Evolutionary conservation across 257 asterid genomes (phyloP), one percentile per base, ranked within the genome.

Genomic region (Cordia subcordata): DNA sequence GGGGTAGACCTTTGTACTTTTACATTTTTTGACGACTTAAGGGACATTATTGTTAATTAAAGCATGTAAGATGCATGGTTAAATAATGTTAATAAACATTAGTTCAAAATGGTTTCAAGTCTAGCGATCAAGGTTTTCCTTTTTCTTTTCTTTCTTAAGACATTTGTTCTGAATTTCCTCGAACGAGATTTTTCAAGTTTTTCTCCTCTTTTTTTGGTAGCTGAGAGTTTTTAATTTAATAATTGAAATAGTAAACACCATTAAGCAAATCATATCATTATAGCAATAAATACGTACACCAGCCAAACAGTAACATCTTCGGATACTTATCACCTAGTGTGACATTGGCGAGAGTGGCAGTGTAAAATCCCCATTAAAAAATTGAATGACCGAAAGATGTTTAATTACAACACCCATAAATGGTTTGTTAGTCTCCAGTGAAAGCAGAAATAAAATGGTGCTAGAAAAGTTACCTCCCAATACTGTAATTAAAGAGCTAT

Each of bases 401-500:
- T 64, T 64, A 5, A 0, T 16, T 12, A 69, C 64, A 65, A 62
- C 55, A 63, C 62, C 57, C 23, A 72, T 57, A 60, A 59, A 74
- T 62, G 55, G 68, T 72, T 72, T 61, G 59, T 66, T 64, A 57
- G 61, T 71, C 63, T 46, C 55, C 35, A 62, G 39, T 47, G 63
- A 50, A 35, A 63, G 67, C 81, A 77, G 77, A 72, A 62, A n/a
- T n/a, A n/a, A n/a, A n/a, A 80, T 68, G 72, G 68, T 53, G 70
- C 72, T 61, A 53, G 73, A 75, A 68, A 76, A 79, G 68, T 75
- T 68, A 80, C 71, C 72, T 75, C 77, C 78, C 75, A 62, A n/a
- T n/a, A n/a, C n/a, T n/a, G 62, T 70, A 68, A 16, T 61, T 35
- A 50, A 49, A 64, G 75, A 35, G 38, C 51, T 63, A 46, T 65